Conservation (phyloP, 805 yeast species). For the Barnettozyma siamensis region DNA sequence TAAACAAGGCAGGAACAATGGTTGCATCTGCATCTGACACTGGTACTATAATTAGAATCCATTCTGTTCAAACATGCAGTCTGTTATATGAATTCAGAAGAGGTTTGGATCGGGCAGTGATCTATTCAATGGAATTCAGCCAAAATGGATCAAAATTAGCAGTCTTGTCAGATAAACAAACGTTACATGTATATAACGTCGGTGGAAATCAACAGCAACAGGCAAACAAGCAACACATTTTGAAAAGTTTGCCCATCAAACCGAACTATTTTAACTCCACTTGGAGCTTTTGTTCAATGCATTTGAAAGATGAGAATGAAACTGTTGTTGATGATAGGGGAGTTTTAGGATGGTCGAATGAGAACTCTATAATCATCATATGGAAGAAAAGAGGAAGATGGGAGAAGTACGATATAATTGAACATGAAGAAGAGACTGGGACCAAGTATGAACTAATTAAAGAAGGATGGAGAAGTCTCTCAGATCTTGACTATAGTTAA, state of each 20-base stretch:
- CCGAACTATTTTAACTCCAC: constrained; percentile 75
- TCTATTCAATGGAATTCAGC: constrained; percentile 80
- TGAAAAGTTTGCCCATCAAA: constrained; percentile 58
- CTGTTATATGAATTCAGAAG: constrained; percentile 81
- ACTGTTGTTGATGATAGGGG: constrained; percentile 34
- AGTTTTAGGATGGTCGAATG: constrained; percentile 64
- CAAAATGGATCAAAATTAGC: constrained; percentile 74
- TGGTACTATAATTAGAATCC: constrained; percentile 76
- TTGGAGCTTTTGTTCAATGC: constrained; percentile 82
- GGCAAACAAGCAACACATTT: constrained; percentile 57
- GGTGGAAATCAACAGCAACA: constrained; percentile 25
- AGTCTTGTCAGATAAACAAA: constrained; percentile 81
- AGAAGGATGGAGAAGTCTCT: constrained; percentile 64
- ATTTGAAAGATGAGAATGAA: constrained; percentile 33
- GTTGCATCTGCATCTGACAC: constrained; percentile 78
- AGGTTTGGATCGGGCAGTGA: constrained; percentile 79
- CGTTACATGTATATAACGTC: constrained; percentile 78
- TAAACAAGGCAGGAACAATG: constrained; percentile 58
- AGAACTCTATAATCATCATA: constrained; percentile 63
- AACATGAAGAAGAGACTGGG: constrained; percentile 29
- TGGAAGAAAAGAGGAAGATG: constrained; percentile 74
- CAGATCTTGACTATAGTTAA: constrained; percentile 4
- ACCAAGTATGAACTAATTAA: constrained; percentile 52
- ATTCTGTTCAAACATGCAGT: constrained; percentile 61
- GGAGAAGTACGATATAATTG: constrained; percentile 79